Conservation (phyloP, 2,329 filamentous ascomycete genomes). For the Apiospora saccharicola region DNA sequence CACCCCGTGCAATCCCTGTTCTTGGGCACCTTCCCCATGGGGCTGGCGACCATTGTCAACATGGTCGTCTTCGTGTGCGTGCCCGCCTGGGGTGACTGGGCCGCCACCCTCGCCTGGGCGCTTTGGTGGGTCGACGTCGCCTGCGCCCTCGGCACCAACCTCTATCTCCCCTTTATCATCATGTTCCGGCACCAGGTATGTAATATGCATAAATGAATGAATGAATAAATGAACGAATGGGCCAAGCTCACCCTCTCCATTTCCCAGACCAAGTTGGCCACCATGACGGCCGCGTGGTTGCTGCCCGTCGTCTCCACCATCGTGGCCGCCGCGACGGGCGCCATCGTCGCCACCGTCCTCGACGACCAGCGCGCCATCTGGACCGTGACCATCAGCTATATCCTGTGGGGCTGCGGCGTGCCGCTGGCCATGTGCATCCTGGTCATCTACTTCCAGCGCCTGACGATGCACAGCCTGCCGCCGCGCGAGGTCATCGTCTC, state of each 20-base stretch:
- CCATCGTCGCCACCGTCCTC: conserved; percentile 67
- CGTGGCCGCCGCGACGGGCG: conserved; percentile 69
- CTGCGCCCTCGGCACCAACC: conserved; percentile 46
- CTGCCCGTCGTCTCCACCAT: conserved; percentile 68
- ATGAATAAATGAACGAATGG: too few relatives aligned
- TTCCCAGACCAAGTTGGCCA: too few relatives aligned
- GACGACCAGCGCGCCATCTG: conserved; percentile 62
- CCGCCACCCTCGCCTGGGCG: conserved; percentile 42
- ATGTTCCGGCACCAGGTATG: conserved; percentile 39
- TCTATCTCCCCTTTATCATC: conserved; percentile 60
- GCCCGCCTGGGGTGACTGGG: conserved; percentile 62
- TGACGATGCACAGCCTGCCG: too few relatives aligned
- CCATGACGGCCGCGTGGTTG: background rate
- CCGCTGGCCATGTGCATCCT: too few relatives aligned
- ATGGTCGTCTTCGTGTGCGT: conserved; percentile 66
- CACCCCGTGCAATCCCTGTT: conserved; percentile 70
- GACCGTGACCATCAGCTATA: conserved; percentile 69
- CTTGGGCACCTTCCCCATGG: conserved; percentile 49
- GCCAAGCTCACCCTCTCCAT: too few relatives aligned
- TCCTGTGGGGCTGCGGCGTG: conserved; percentile 49
- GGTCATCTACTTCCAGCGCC: too few relatives aligned
- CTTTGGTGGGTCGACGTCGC: conserved; percentile 59
- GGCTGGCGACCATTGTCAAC: conserved; percentile 54
- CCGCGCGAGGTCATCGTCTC: conserved; percentile 63
- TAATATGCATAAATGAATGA: conserved; percentile 49